Evolutionary conservation across 2,329 filamentous ascomycete species (phyloP).

Genomic region (Fusarium paranaense): DNA sequence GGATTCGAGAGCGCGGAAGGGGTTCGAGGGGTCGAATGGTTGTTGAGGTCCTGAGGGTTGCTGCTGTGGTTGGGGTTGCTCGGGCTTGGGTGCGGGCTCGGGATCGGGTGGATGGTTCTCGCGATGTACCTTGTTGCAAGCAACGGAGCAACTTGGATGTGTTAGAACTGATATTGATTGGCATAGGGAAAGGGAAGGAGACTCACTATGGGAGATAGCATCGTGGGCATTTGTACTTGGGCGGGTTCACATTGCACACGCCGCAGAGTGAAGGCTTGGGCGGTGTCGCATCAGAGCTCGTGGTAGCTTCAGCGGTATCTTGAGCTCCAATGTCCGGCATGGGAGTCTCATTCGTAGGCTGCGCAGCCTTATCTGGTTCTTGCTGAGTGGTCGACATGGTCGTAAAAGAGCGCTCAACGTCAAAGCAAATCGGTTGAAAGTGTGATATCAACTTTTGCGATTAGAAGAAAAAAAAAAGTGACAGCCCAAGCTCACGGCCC

Average conservation of each 20-base stretch:
- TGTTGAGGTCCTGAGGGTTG: not conserved
- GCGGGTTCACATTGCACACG: conserved; percentile 62
- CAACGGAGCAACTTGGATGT: conserved; percentile 66
- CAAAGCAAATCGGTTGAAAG: not conserved
- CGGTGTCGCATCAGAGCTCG: conserved; percentile 3
- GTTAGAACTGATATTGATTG: not conserved
- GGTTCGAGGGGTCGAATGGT: conserved; percentile 50
- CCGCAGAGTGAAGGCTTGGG: conserved; percentile 55
- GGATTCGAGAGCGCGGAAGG: conserved; percentile 64
- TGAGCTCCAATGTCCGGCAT: not conserved
- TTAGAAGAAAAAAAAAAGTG: not conserved
- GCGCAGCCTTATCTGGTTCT: conserved; percentile 1
- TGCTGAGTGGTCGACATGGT: conserved; percentile 29
- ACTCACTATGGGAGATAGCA: conserved; percentile 70
- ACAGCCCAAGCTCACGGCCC: conserved; percentile 13
- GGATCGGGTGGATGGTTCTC: conserved; percentile 60
- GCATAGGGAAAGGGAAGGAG: not conserved
- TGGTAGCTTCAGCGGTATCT: not conserved
- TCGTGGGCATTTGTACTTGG: conserved; percentile 73
- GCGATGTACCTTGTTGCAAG: conserved; percentile 66
- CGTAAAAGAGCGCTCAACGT: not conserved
- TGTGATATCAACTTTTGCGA: not conserved
- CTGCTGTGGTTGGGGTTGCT: conserved; percentile 8
- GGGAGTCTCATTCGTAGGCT: conserved; percentile 4
- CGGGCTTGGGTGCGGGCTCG: conserved; percentile 43